Conservation (phyloP, 75 land plant genomes). For the Pinus albicaulis region DNA sequence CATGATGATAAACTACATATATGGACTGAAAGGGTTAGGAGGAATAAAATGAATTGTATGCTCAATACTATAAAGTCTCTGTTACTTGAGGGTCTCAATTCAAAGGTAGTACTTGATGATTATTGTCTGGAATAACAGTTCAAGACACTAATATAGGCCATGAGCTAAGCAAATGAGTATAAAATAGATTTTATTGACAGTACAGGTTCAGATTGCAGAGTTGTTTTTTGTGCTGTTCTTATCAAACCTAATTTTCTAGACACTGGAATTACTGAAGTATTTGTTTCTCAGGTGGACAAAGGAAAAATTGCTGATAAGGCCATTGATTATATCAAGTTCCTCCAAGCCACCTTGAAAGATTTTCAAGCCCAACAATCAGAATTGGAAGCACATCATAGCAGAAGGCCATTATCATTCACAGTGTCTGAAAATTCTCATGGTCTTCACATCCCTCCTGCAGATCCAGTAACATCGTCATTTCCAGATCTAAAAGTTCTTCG, state of each 20-base stretch:
- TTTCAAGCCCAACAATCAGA: not conserved
- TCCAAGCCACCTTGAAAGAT: slow-evolving; percentile 1
- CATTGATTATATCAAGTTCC: slow-evolving; percentile 1
- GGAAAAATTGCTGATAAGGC: not conserved
- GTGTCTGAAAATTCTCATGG: not conserved
- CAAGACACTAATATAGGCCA: not conserved
- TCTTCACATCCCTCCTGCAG: not conserved
- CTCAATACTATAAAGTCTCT: not conserved
- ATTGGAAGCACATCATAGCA: not conserved
- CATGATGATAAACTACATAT: not conserved
- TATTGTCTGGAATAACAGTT: not conserved
- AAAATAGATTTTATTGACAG: not conserved
- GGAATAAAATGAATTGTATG: slow-evolving; percentile 1
- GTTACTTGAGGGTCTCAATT: not conserved
- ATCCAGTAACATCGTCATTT: not conserved
- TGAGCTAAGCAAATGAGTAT: not conserved
- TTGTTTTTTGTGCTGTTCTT: too few species aligned
- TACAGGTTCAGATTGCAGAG: not conserved
- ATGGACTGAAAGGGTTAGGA: not conserved
- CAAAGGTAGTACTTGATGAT: not conserved
- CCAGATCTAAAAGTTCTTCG: not conserved
- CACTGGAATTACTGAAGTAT: too few species aligned
- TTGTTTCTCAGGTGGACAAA: not conserved
- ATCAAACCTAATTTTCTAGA: too few species aligned
- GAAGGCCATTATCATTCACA: not conserved